These are phyloP conservation scores for Fraxinus baroniana DNA, from an alignment of 305 asterid species.

Conservation along the genomic window DNA sequence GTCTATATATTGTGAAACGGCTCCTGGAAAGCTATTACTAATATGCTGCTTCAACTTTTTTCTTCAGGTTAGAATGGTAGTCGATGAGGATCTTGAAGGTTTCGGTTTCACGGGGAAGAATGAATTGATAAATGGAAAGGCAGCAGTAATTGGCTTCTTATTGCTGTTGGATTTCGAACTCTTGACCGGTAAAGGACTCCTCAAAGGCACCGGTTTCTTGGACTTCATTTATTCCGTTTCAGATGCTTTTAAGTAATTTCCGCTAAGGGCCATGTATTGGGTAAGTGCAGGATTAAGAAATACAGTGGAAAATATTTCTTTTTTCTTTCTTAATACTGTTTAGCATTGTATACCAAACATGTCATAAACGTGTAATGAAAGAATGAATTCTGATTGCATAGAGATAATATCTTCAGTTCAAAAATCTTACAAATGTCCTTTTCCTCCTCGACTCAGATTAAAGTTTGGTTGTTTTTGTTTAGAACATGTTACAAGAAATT, in stretches of 20 bases:
- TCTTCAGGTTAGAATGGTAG: slow-evolving; percentile 74
- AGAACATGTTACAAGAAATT: neutral
- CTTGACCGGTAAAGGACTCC: slow-evolving; percentile 83
- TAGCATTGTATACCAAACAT: neutral
- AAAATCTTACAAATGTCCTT: neutral
- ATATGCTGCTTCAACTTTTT: neutral
- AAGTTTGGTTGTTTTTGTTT: neutral
- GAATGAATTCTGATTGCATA: neutral
- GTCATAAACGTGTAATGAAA: neutral
- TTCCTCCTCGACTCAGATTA: neutral
- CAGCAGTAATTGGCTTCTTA: slow-evolving; percentile 83
- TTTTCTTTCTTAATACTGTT: neutral
- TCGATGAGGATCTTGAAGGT: slow-evolving; percentile 65
- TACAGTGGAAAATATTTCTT: neutral
- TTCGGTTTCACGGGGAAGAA: slow-evolving; percentile 79
- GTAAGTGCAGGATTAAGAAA: neutral
- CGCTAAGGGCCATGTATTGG: neutral
- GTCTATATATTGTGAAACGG: neutral
- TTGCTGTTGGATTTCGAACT: slow-evolving; percentile 90
- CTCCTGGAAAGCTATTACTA: slow-evolving; percentile 3
- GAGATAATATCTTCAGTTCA: neutral
- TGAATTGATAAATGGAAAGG: slow-evolving; percentile 85
- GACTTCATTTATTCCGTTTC: slow-evolving; percentile 82
- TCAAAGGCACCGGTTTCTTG: slow-evolving; percentile 94
- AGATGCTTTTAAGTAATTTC: slow-evolving; percentile 54